These are phyloP conservation scores for Hypoxylon sp. DNA, from an alignment of 2,329 filamentous ascomycete species.

Conservation along the genomic window DNA sequence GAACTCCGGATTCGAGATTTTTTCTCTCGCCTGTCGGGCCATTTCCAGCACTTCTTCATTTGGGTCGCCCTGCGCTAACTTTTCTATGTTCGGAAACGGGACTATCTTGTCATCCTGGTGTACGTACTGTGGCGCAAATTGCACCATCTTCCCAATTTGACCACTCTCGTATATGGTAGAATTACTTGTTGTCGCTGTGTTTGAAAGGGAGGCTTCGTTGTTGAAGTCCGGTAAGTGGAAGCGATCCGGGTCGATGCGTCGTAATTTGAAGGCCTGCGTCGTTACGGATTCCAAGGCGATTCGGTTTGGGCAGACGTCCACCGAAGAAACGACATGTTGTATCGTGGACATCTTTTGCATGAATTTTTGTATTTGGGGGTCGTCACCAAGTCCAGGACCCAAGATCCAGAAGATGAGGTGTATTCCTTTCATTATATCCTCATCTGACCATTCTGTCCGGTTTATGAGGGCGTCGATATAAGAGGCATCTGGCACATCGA, in stretches of 20 bases:
- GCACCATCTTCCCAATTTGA: slow-evolving; percentile 55
- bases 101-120: slow-evolving; percentile 57
- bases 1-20: slow-evolving; percentile 40
- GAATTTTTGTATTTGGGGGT: slow-evolving; percentile 73
- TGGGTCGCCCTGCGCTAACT: slow-evolving; percentile 52
- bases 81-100: slow-evolving; percentile 58
- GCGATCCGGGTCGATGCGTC: slow-evolving; percentile 74
- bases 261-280: slow-evolving; percentile 72
- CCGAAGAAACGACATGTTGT: slow-evolving; percentile 80
- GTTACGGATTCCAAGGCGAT: slow-evolving; percentile 74
- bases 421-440: slow-evolving; percentile 72
- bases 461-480: slow-evolving; percentile 76
- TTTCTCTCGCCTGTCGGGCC: slow-evolving; percentile 57
- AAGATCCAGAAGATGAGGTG: slow-evolving; percentile 82
- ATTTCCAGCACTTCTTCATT: slow-evolving; percentile 58
- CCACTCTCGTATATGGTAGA: slow-evolving; percentile 50
- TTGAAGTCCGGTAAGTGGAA: slow-evolving; percentile 76
- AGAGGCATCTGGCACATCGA: slow-evolving; percentile 76
- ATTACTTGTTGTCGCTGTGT: slow-evolving; percentile 21
- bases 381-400: slow-evolving; percentile 70
- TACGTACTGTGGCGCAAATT: slow-evolving; percentile 57
- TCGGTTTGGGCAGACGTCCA: slow-evolving; percentile 78
- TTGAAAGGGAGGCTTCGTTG: slow-evolving; percentile 55
- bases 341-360: slow-evolving; percentile 68
- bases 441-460: slow-evolving; percentile 75